Base-by-base conservation (phyloP, 805 yeast genomes). In the Metschnikowia continentalis region DNA sequence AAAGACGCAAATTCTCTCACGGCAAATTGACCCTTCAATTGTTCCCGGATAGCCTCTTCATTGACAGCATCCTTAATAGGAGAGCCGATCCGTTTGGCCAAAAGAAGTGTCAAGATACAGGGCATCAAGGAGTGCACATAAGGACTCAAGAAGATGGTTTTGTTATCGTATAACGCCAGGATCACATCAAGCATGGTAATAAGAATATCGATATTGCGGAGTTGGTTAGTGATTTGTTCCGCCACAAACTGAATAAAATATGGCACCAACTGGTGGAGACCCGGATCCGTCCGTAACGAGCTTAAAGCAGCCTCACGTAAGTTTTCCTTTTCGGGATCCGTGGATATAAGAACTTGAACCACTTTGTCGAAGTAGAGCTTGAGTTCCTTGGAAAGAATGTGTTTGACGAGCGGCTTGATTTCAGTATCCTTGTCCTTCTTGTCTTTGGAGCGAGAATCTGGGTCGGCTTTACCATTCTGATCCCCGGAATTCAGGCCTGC, bases 81-180 rank as follows among this genome's bases (percentile, higher is more conserved):
- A 3, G 75, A 65, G 2, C 97, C 97, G n/a, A 92, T 79, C 54
- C 88, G 81, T 62, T 90, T 90, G 1, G 98, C 97, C 46, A 94
- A 77, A 41, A 94, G 76, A 19, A 92, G 76, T 0, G 99, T 94
- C 57, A 94, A 76, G 33, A 94, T 85, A 54, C 97, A 89, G n/a
- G 99, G 99, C 88, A 94, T 90, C 59, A 94, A 73, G 0, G 96
- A 92, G 71, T 95, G 99, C 42, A 94, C 90, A 63, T 92, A 92
- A 10, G 98, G 99, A 58, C 92, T 97, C 53, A 92, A 76, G 61
- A 90, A 92, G 37, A 94, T 83, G 19, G 96, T 84, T 49, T 83
- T 83, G 69, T 94, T 94, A 40, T 86, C 82, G 46, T 90, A 76
- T 32, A 94, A 75, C 0, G 98, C 90, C 53, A 89, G 87, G 11